phyloP scores from a whole-genome alignment of 2,329 filamentous ascomycete genomes.

The Ascochyta viciae-villosae region DNA sequence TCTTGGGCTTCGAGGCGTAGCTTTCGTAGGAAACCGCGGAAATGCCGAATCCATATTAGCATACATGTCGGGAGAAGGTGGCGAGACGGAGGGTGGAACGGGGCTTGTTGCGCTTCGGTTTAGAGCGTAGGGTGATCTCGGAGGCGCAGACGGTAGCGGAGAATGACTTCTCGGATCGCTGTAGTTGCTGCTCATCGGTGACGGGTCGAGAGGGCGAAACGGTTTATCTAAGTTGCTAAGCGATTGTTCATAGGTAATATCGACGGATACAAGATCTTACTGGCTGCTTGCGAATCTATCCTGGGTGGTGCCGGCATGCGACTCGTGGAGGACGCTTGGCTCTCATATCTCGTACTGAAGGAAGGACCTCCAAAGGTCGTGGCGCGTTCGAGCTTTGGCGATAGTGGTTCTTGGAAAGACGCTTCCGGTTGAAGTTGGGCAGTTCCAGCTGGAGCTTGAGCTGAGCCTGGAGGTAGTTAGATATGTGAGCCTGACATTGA shows the following conservation, averaged over 20 bases:
- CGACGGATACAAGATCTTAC: constrained; percentile 51
- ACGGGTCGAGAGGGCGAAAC: constrained; percentile 37
- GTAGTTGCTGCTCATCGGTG: constrained; percentile 39
- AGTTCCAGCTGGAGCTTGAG: constrained; percentile 1
- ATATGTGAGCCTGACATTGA: constrained; percentile 1
- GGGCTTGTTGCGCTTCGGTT: constrained; percentile 47
- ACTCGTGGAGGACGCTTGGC: constrained; percentile 47
- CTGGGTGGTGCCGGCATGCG: constrained; percentile 59
- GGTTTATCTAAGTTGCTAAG: constrained; percentile 42
- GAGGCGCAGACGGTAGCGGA: constrained; percentile 30
- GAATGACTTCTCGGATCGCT: constrained; percentile 35
- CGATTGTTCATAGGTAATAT: neutral
- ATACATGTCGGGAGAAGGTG: constrained; percentile 42
- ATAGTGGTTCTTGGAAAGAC: constrained; percentile 10
- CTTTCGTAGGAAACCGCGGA: constrained; percentile 59
- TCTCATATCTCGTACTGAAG: constrained; percentile 36
- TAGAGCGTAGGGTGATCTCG: constrained; percentile 39
- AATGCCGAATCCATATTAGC: constrained; percentile 60
- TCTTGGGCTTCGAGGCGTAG: constrained; percentile 32
- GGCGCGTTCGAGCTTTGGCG: constrained; percentile 42
- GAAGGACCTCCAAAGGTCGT: constrained; percentile 39
- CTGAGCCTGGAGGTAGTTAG: neutral
- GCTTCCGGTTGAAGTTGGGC: constrained; percentile 12
- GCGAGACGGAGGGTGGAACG: constrained; percentile 39
- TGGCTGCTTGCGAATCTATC: constrained; percentile 65